phyloP scores from a whole-genome alignment of 768 basidiomycete genomes.

The Neoboletus subvelutipes region DNA sequence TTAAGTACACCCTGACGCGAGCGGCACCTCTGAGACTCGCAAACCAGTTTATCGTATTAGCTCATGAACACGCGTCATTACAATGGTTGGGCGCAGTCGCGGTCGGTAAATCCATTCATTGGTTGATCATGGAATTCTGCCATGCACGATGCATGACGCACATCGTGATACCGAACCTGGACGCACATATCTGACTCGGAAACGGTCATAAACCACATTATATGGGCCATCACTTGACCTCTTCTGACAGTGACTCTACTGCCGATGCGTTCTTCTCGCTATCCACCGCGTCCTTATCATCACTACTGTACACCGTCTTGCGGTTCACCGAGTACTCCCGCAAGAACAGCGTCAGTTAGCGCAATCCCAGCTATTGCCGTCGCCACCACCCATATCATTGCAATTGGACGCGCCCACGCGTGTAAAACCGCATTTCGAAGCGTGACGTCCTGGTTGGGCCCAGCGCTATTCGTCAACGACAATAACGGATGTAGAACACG shows the following conservation, averaged over 20 bases:
- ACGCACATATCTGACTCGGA: too few species aligned
- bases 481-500: background rate
- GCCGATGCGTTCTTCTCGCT: too few species aligned
- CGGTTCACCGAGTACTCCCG: too few species aligned
- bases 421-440: constrained; percentile 51
- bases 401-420: constrained; percentile 62
- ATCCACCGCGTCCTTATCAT: too few species aligned
- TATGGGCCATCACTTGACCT: too few species aligned
- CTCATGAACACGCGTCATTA: constrained; percentile 88
- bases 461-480: background rate
- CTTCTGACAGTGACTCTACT: too few species aligned
- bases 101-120: constrained; percentile 44
- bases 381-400: too few species aligned
- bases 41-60: constrained; percentile 90
- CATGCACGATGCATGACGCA: too few species aligned
- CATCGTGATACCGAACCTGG: background rate
- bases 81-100: constrained; percentile 89
- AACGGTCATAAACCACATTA: background rate
- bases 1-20: background rate
- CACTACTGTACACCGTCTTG: too few species aligned
- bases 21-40: constrained; percentile 32
- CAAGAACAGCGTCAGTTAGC: too few species aligned
- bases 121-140: too few species aligned
- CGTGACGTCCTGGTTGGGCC: constrained; percentile 42
- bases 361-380: too few species aligned